Percentiles rank a stretch among this genome's conserved stretches.
phyloP scores from a whole-genome alignment of 257 asterid genomes.

The Solanum piurae region DNA sequence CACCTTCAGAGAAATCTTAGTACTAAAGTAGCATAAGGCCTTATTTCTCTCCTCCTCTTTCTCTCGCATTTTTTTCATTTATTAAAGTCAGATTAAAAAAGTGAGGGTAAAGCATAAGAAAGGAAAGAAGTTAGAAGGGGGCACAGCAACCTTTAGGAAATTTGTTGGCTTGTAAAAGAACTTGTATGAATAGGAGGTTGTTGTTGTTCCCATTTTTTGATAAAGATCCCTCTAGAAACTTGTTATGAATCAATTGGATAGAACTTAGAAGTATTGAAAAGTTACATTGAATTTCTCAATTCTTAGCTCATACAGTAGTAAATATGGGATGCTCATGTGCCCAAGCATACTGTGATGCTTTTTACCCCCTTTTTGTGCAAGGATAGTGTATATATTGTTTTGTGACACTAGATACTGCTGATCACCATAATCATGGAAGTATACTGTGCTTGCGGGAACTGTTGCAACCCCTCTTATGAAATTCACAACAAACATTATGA shows the following conservation, averaged over 20 bases:
- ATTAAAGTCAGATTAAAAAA: background rate
- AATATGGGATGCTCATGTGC: background rate
- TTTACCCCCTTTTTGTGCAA: background rate
- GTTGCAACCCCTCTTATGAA: background rate
- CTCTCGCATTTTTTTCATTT: background rate
- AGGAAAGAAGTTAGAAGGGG: background rate
- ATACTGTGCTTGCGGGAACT: background rate
- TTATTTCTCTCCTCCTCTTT: background rate
- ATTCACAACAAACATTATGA: background rate
- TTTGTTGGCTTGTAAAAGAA: background rate
- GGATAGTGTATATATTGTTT: background rate
- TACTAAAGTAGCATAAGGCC: background rate
- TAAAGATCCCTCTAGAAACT: background rate
- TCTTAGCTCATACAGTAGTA: background rate
- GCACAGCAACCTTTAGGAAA: background rate
- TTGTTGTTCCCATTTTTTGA: background rate
- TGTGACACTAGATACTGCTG: background rate
- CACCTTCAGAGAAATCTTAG: background rate
- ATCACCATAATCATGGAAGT: background rate
- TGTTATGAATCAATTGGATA: background rate
- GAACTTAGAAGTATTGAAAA: background rate
- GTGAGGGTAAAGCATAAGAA: background rate
- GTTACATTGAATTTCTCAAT: background rate
- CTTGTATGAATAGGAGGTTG: background rate
- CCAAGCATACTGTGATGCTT: background rate